Base-by-base conservation (phyloP, 495 filamentous ascomycete genomes). In the Collariella sp. region DNA sequence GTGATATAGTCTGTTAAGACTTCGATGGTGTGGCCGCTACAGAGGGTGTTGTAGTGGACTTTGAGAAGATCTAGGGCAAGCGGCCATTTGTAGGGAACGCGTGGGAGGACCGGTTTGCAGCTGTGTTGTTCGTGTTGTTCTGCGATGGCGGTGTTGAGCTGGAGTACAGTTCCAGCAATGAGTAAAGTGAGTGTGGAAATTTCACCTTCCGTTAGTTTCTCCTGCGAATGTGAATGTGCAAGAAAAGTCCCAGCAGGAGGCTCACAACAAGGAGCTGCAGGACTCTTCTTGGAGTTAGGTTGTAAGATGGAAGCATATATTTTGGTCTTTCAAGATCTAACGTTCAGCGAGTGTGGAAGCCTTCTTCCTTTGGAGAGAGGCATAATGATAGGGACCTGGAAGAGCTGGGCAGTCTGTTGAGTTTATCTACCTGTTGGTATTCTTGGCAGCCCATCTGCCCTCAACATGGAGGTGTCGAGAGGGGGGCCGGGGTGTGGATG, bases 1-100 rank as follows among this genome's bases (percentile, higher is more conserved):
- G 31, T 51, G 22, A 58, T 48, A 24, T 62, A 52, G 20, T 23
- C 36, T 4, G 50, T 52, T 13, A 52, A 22, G 49, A 20, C 36
- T 42, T 52, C 49, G n/a, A 52, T 31, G 4, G 49, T 26, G n/a
- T 42, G 49, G 35, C 41, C 49, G 24, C 49, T 52, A 15, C 23
- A 22, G 1, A 52, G 24, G 24, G 41, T 42, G 9, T 52, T 36
- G 12, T 22, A 41, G 12, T 42, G 49, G 35, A 35, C 34, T 42
- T 52, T 52, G 4, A 52, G 49, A 18, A 52, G 49, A 42, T 52
- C 49, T 1, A 52, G 35, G 15, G 49, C 49, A 12, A 52, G 38
- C 5, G 49, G 49, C 49, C 49, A 52, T 26, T 43, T 52, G 49
- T 52, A 52, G 5, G 49, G 49, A 11, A 52, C 35, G 18, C 26